Base-by-base conservation (phyloP, 2,329 filamentous ascomycete genomes). In the Alternaria infectoria region DNA sequence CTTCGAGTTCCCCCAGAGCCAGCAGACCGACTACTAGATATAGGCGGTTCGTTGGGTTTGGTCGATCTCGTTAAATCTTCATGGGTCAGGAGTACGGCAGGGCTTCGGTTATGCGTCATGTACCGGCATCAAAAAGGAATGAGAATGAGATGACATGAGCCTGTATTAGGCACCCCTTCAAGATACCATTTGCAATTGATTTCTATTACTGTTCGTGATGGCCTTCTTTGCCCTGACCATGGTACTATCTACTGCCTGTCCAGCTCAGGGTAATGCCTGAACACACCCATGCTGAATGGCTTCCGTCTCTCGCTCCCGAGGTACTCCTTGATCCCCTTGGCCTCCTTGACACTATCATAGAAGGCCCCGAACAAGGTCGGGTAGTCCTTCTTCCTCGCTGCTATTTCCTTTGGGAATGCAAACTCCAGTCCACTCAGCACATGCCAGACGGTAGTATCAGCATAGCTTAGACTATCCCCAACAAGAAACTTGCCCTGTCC, bases 1-100 rank as follows among this genome's bases (percentile, higher is more conserved):
- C 85, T 99, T 99, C 83, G 96, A 99, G 90, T 99, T 99, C 90
- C 96, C 96, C 80, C 92, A 96, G 88, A 88, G 88, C 82, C 87
- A 87, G 81, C 84, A 86, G 80, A 79, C 88, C 76, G 94, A 97
- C 82, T 96, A 92, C 86, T 97, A 96, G 87, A 87, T 80, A 72
- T 55, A 50, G 32, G 45, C 19, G 56, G 49, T 32, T 54, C 36
- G 69, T 66, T 73, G 69, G 59, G 51, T 68, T 65, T 65, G 70
- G 44, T 62, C 65, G 69, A 51, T 62, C 60, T 62, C 60, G 56
- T 59, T 62, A 55, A 69, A 65, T 70, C 62, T 71, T 70, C 69
- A 74, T 73, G 71, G 76, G 69, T 75, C 66, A 72, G 78, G 78
- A 75, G 76, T 78, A 70, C 67, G 77, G 60, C 60, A 62, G 60